Base-by-base conservation (phyloP, 768 basidiomycete species). In the Infundibulicybe gibba region DNA sequence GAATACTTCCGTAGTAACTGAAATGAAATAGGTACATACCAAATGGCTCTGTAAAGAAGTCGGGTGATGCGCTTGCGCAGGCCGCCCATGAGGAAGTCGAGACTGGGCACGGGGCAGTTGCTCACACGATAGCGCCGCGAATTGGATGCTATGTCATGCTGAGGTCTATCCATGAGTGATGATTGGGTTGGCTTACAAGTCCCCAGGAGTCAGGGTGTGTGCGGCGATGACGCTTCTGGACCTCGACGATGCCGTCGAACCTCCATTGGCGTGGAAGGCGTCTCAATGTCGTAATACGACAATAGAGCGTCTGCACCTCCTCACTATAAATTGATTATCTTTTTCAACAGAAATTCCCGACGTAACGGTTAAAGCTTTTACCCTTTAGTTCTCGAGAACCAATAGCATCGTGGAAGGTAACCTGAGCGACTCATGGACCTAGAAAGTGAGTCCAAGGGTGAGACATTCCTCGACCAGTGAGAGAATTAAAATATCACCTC, bases 291-390 rank as follows among this genome's bases (percentile, higher is more conserved):
- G 17, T 58, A 80, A 79, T 2, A 63, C 59, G 49, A 76, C 65
- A 50, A 79, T 70, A 3, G 76, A 78, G 21, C 79, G 48, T 80
- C 77, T 39, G 71, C 69, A 15, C 71, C 71, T 54, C 71, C 70
- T 45, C 68, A 45, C 69, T 71, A 43, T n/a, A 34, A 21, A 16
- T 47, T 25, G 39, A 39, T 32, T 45, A 5, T n/a, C n/a, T 2
- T 10, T 10, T n/a, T 41, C 25, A 25, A 6, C 16, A 12, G 16
- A 21, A 41, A 25, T 12, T n/a, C 16, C 16, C 25, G 16, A 41
- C 3, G 25, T 14, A 25, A 3, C 14, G 25, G 12, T 14, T 39
- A 16, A 16, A n/a, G 25, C 10, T 9, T 56, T 30, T 47, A 68
- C 66, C 67, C 64, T 15, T 53, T 41, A 32, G 59, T 60, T 2